A percentile compares a stretch with the other conserved stretches of the same genome.
phyloP scores from a whole-genome alignment of 768 basidiomycete species.

The Boletus vermiculosoides region DNA sequence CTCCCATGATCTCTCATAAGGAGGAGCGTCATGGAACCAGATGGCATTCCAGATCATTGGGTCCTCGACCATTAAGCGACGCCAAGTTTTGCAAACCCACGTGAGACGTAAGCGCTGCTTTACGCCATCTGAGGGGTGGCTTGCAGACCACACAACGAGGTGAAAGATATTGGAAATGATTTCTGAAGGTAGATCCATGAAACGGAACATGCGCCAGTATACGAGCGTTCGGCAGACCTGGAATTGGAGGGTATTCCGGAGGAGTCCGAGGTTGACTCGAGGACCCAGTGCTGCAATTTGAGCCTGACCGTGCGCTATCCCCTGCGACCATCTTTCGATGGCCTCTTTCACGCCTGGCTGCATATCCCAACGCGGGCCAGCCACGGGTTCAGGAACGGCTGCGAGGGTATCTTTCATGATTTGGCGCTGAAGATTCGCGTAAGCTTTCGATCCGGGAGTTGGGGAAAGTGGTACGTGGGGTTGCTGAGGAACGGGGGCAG shows the following conservation, averaged over 20 bases:
- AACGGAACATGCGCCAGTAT: slow-evolving; percentile 47
- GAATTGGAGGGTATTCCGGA: slow-evolving; percentile 19
- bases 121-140: slow-evolving; percentile 36
- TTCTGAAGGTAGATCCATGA: slow-evolving; percentile 64
- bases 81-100: slow-evolving; percentile 59
- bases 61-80: slow-evolving; percentile 47
- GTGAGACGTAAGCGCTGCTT: slow-evolving; percentile 48
- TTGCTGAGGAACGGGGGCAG: slow-evolving; percentile 3
- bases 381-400: slow-evolving; percentile 18
- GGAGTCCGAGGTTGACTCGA: slow-evolving; percentile 10
- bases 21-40: slow-evolving; percentile 55
- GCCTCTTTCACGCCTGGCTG: slow-evolving; percentile 3
- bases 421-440: slow-evolving; percentile 16
- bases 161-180: slow-evolving; percentile 66
- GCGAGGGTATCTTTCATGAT: slow-evolving; percentile 21
- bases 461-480: slow-evolving; percentile 8
- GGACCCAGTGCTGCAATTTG: slow-evolving; percentile 22
- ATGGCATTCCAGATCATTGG: slow-evolving; percentile 62
- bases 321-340: slow-evolving; percentile 15
- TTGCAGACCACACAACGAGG: slow-evolving; percentile 53
- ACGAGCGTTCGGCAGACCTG: slow-evolving; percentile 24
- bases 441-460: slow-evolving; percentile 19
- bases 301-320: slow-evolving; percentile 19
- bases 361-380: background rate
- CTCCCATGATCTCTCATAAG: slow-evolving; percentile 50